Conservation (phyloP, 345 rosid genomes). For the Eucalyptus microcorys region DNA sequence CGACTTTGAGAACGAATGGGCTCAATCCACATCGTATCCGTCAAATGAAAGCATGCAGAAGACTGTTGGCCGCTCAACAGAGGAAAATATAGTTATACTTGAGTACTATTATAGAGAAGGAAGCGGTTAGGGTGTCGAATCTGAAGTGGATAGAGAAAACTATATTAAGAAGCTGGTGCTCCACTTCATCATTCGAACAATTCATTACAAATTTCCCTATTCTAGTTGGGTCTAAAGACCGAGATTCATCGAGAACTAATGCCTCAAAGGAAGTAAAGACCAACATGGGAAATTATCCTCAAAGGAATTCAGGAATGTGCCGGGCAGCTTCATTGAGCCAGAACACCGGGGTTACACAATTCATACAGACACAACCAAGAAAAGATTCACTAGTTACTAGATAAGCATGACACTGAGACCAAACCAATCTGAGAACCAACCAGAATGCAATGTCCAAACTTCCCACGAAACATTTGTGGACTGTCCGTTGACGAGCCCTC, state of each 20-base stretch:
- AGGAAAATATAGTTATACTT: not conserved
- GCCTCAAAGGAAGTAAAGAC: not conserved
- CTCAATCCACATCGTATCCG: not conserved
- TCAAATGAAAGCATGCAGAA: not conserved
- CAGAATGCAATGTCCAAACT: not conserved
- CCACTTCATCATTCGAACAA: not conserved
- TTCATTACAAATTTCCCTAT: not conserved
- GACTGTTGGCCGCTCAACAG: not conserved
- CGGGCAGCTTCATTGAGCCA: not conserved
- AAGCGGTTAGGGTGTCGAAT: not conserved
- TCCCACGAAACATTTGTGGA: not conserved
- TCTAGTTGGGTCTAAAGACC: not conserved
- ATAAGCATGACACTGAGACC: not conserved
- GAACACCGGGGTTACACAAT: not conserved
- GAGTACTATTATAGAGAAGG: not conserved
- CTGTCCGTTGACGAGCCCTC: not conserved
- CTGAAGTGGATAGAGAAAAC: not conserved
- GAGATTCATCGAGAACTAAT: not conserved
- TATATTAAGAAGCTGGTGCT: not conserved
- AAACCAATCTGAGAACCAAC: not conserved
- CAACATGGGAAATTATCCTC: not conserved
- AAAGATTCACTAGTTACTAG: not conserved
- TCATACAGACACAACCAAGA: not conserved
- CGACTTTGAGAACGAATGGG: not conserved
- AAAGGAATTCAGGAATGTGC: not conserved